Evolutionary conservation across 768 basidiomycete genomes (phyloP).

Genomic region (Fibroporia radiculosa): DNA sequence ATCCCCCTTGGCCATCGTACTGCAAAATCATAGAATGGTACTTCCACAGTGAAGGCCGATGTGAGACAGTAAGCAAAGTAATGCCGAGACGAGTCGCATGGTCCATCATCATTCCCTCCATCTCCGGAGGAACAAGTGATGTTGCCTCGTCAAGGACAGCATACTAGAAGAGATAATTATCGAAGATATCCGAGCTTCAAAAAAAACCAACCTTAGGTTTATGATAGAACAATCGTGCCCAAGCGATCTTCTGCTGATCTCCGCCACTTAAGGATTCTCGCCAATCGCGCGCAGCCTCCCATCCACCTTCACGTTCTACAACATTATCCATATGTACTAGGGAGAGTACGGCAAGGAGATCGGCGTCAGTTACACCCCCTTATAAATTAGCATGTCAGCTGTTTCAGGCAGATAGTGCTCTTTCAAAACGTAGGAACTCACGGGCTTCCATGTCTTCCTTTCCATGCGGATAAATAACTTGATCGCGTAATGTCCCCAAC

Average conservation of each 20-base stretch:
- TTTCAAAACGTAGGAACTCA: slow-evolving; percentile 29
- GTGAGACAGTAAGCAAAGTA: slow-evolving; percentile 90
- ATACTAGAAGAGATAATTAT: slow-evolving; percentile 43
- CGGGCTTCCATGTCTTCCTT: slow-evolving; percentile 71
- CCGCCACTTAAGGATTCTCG: slow-evolving; percentile 89
- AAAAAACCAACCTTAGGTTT: slow-evolving; percentile 62
- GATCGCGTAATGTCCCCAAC: slow-evolving; percentile 88
- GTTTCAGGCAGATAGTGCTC: not conserved
- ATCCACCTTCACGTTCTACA: slow-evolving; percentile 94
- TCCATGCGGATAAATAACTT: slow-evolving; percentile 92
- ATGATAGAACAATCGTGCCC: slow-evolving; percentile 96
- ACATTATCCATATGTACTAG: slow-evolving; percentile 80
- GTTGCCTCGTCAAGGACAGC: slow-evolving; percentile 97
- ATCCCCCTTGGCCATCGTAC: slow-evolving; percentile 91
- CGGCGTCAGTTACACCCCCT: slow-evolving; percentile 69
- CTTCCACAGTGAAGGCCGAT: slow-evolving; percentile 90
- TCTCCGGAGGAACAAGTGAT: slow-evolving; percentile 84
- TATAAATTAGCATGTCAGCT: not conserved
- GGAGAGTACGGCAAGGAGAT: slow-evolving; percentile 63
- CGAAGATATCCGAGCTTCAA: not conserved
- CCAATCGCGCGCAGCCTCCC: slow-evolving; percentile 89
- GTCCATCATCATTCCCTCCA: slow-evolving; percentile 95
- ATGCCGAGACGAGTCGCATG: slow-evolving; percentile 82
- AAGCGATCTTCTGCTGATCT: slow-evolving; percentile 95
- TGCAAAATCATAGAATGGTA: slow-evolving; percentile 86